Conservation (phyloP, 495 filamentous ascomycete genomes). For the Aspergillus homomorphus region DNA sequence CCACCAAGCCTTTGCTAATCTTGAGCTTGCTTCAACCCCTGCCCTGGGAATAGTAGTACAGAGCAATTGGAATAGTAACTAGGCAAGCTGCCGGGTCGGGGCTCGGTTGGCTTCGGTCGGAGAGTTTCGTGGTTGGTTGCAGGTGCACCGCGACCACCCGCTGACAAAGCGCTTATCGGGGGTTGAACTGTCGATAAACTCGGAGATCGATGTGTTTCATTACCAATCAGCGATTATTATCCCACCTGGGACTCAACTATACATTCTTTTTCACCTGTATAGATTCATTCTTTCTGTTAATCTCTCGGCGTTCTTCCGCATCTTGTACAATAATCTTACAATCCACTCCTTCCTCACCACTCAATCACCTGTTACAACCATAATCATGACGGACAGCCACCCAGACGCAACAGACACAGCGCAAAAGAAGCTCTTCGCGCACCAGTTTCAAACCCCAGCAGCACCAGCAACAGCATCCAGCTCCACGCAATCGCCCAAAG, state of each 20-base stretch:
- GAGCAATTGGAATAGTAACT: too few relatives aligned
- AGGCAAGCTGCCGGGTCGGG: neutral
- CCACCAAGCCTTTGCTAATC: too few relatives aligned
- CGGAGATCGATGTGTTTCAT: neutral
- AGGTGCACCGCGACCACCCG: neutral
- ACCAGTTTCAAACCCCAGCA: neutral
- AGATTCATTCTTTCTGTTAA: neutral
- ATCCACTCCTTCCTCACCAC: neutral
- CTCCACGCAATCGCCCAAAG: neutral
- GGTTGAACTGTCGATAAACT: neutral
- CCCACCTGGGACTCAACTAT: neutral
- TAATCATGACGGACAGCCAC: constrained; percentile 9
- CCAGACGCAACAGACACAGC: constrained; percentile 6
- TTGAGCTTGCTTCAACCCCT: too few relatives aligned
- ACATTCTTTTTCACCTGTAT: neutral
- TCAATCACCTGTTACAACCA: neutral
- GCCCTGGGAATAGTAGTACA: too few relatives aligned
- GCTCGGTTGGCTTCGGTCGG: constrained; percentile 12
- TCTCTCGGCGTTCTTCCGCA: neutral
- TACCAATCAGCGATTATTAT: neutral
- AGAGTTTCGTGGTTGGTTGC: neutral
- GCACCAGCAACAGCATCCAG: neutral
- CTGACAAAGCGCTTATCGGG: constrained; percentile 13
- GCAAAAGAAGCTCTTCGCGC: constrained; percentile 12
- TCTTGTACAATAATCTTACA: constrained; percentile 5